Conservation (phyloP, 2,329 filamentous ascomycete genomes). For the Penicillium sp. region DNA sequence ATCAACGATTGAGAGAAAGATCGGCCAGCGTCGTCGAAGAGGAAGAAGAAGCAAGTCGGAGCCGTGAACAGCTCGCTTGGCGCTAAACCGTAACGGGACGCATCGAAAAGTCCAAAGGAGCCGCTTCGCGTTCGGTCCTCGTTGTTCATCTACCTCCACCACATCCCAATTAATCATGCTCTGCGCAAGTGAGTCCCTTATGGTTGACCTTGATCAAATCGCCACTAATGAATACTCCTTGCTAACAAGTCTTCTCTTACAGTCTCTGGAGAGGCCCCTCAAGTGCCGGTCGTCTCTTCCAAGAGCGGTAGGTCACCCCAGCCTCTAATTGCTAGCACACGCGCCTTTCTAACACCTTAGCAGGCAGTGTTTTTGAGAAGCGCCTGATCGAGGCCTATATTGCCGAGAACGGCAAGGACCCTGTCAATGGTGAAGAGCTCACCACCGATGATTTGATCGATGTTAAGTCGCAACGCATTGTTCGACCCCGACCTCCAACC, state of each 20-base stretch:
- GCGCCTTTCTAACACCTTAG: conserved; percentile 34
- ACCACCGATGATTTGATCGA: conserved; percentile 82
- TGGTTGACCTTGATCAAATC: conserved; percentile 15
- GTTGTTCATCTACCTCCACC: conserved; percentile 29
- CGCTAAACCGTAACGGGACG: conserved; percentile 40
- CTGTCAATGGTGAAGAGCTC: conserved; percentile 83
- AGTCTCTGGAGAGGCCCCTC: conserved; percentile 97
- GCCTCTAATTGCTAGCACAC: conserved; percentile 17
- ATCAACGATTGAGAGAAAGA: background rate
- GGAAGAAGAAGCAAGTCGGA: background rate
- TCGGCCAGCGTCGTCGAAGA: background rate
- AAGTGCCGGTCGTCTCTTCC: conserved; percentile 90
- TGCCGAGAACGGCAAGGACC: conserved; percentile 88
- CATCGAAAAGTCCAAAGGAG: conserved; percentile 44
- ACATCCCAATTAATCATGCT: conserved; percentile 53
- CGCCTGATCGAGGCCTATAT: conserved; percentile 95
- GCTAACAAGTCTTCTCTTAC: conserved; percentile 29
- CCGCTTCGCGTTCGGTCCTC: conserved; percentile 37
- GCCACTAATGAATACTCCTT: background rate
- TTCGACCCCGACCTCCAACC: conserved; percentile 86
- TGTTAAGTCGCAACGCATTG: conserved; percentile 79
- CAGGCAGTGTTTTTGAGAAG: conserved; percentile 91
- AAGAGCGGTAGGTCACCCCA: conserved; percentile 73
- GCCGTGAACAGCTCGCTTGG: conserved; percentile 29
- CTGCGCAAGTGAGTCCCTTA: conserved; percentile 63